Evolutionary conservation across 345 rosid genomes (phyloP), one percentile per base, ranked within the genome.

Genomic region (Capsella bursapastoris): DNA sequence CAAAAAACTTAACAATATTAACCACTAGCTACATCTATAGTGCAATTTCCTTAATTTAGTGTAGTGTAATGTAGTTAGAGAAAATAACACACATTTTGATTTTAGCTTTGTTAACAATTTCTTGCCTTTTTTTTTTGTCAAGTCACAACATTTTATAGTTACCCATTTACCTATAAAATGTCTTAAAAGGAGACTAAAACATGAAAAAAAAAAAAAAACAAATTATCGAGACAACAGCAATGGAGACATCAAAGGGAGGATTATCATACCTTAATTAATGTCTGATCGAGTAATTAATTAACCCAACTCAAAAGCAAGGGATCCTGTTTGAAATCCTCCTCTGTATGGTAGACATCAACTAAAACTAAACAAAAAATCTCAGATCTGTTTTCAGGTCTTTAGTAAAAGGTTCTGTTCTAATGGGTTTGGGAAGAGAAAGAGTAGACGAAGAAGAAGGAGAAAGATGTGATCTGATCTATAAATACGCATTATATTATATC

Each of bases 391-490:
- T 58, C 8, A 34, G 41, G 3, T 70, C 65, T 66, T 8, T 35
- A 34, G 57, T 65, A 18, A 66, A 8, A 52, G 11, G 12, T 51
- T 50, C 25, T 70, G 65, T 16, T 68, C 38, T 50, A 43, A n/a
- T 51, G 55, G 18, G 37, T 8, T 18, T 58, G 61, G 29, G 52
- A 29, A 55, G 35, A 16, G 18, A 45, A 12, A 40, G 43, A 7
- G 34, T 13, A 25, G 52, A 4, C 4, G 52, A 70, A 27, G 28
- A 68, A 13, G 25, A 9, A 16, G 41, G 25, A 32, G 40, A 45
- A 11, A 68, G 50, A 61, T 60, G 74, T 61, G 74, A 75, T 75
- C 70, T 53, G 79, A 75, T 60, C 58, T 68, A 68, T 52, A 61
- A 56, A 74, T 57, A 66, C 35, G 44, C 34, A 41, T 41, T 63